phyloP scores from a whole-genome alignment of 192 early-diverging fungal species.

The Funneliformis mosseae region DNA sequence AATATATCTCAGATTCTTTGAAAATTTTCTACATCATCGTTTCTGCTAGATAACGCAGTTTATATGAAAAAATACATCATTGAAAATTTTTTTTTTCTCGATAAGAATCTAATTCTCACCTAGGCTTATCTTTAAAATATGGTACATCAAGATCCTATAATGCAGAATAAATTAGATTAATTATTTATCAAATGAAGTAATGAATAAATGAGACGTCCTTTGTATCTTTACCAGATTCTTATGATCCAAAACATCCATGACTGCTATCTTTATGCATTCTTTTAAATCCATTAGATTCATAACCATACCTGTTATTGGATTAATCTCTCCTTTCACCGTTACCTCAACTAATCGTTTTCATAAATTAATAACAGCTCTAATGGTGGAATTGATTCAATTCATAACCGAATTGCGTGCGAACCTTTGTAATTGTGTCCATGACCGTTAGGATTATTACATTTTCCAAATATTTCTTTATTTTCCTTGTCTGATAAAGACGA shows the following conservation, averaged over 20 bases:
- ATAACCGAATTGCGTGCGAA: conserved; percentile 23
- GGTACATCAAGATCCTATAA: conserved; percentile 76
- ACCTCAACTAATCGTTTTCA: conserved; percentile 59
- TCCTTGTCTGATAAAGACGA: conserved; percentile 69
- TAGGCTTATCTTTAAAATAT: conserved; percentile 69
- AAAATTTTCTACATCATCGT: background rate
- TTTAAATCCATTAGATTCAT: conserved; percentile 82
- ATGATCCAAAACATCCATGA: conserved; percentile 86
- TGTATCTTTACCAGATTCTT: conserved; percentile 68
- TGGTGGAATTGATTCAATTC: background rate
- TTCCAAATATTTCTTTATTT: conserved; percentile 78
- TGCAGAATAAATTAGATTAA: background rate
- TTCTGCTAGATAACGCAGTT: conserved; percentile 13
- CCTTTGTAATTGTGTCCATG: conserved; percentile 94
- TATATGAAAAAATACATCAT: background rate
- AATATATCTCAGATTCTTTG: background rate
- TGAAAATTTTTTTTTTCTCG: background rate
- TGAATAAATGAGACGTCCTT: background rate
- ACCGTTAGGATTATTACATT: conserved; percentile 82
- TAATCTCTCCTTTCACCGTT: conserved; percentile 69
- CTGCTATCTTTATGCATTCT: conserved; percentile 66
- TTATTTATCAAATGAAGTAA: background rate
- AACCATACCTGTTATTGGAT: conserved; percentile 86
- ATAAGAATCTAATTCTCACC: conserved; percentile 40
- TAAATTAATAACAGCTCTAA: background rate